phyloP scores from a whole-genome alignment of 2,329 filamentous ascomycete species.

The Sphaerulina vaccinii region DNA sequence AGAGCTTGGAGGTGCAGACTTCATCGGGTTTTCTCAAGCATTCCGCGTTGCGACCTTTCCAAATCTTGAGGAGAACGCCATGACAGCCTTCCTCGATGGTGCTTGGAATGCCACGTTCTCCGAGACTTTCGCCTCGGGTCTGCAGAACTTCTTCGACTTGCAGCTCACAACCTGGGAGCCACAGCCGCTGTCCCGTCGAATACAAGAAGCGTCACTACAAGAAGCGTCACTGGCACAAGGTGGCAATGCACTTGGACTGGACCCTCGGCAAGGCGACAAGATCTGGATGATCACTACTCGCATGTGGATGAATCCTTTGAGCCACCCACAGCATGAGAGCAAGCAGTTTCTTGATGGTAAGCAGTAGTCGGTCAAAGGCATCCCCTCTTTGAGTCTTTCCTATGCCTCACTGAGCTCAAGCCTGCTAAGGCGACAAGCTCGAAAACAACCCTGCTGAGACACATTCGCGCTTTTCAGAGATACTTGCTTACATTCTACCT shows the following conservation, averaged over 20 bases:
- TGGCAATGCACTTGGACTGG: slow-evolving; percentile 19
- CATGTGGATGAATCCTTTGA: slow-evolving; percentile 17
- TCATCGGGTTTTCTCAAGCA: slow-evolving; percentile 20
- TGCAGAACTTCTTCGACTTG: slow-evolving; percentile 12
- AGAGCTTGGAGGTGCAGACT: slow-evolving; percentile 15
- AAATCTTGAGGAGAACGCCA: slow-evolving; percentile 19
- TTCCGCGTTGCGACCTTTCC: slow-evolving; percentile 22
- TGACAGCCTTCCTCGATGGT: slow-evolving; percentile 12
- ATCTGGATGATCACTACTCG: slow-evolving; percentile 22
- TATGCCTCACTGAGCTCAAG: too few species aligned
- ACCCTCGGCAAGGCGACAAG: slow-evolving; percentile 18
- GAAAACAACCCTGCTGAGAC: too few species aligned
- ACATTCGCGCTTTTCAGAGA: too few species aligned
- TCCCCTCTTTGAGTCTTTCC: too few species aligned
- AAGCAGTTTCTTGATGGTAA: slow-evolving; percentile 5
- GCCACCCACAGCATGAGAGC: slow-evolving; percentile 14
- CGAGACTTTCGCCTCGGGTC: slow-evolving; percentile 3
- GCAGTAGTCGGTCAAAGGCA: too few species aligned
- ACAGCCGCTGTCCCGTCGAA: slow-evolving; percentile 16
- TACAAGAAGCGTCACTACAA: too few species aligned
- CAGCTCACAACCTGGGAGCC: slow-evolving; percentile 19
- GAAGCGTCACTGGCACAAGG: slow-evolving; percentile 16
- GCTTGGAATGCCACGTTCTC: slow-evolving; percentile 13
- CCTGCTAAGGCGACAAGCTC: too few species aligned
- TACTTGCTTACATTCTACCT: too few species aligned